Percentiles rank a stretch among this genome's conserved stretches.
Evolutionary conservation across 2,329 filamentous ascomycete species (phyloP).

Genomic region (Acephala macrosclerotiorum): DNA sequence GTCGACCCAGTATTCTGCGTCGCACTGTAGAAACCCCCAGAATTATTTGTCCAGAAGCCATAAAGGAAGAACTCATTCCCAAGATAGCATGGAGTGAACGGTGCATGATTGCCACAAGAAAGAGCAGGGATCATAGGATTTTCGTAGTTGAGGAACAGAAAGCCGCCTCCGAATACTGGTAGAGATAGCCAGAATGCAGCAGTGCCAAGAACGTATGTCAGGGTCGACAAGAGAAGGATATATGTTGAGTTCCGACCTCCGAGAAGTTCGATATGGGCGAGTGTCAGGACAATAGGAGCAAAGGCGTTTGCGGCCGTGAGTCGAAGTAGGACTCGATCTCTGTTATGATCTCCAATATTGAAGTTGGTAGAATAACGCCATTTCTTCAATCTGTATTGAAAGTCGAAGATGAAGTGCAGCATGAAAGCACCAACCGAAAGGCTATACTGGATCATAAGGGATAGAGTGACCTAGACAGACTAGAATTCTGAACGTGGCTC

Average conservation of each 20-base stretch:
- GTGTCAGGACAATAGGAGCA: slow-evolving; percentile 19
- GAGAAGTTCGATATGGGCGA: slow-evolving; percentile 19
- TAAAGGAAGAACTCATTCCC: slow-evolving; percentile 19
- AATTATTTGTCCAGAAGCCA: slow-evolving; percentile 2
- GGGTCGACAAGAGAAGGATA: neutral
- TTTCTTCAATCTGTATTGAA: neutral
- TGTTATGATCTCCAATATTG: neutral
- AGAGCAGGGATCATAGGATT: neutral
- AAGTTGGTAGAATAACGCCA: too few species aligned
- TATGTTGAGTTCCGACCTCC: slow-evolving; percentile 16
- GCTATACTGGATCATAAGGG: slow-evolving; percentile 20
- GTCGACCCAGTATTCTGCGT: slow-evolving; percentile 10
- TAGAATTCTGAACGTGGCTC: neutral
- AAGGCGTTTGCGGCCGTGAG: slow-evolving; percentile 22
- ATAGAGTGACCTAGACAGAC: slow-evolving; percentile 8
- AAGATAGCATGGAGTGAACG: slow-evolving; percentile 20
- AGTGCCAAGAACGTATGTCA: slow-evolving; percentile 12
- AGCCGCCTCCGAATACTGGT: neutral
- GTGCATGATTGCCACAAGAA: slow-evolving; percentile 15
- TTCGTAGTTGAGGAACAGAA: neutral
- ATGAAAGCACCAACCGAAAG: slow-evolving; percentile 10
- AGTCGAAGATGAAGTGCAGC: slow-evolving; percentile 7
- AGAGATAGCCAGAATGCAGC: slow-evolving; percentile 14
- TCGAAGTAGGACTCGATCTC: slow-evolving; percentile 18
- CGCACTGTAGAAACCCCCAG: slow-evolving; percentile 3